Evolutionary conservation across 768 basidiomycete genomes (phyloP), one percentile per base, ranked within the genome.

Genomic region (Mycena chlorophos): DNA sequence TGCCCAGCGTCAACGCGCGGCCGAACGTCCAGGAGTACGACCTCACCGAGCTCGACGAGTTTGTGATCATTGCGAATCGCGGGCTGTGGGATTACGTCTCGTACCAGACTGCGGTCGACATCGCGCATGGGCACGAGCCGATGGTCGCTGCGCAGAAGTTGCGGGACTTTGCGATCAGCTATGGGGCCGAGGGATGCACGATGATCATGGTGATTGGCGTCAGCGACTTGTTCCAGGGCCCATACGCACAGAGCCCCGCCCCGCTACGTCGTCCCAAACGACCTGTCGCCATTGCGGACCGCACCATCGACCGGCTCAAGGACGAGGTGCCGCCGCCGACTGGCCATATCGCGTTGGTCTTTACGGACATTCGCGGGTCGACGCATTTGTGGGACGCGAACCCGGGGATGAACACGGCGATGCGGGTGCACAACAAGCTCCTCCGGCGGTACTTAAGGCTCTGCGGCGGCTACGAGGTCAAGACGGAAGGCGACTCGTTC

Each of bases 401-500:
- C 64, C 84, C 89, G 0, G 94, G 95, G 3, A 99, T 98, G 95
- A 85, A 89, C 20, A 89, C 88, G 0, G 94, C 95, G 3, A 95
- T 97, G 80, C 84, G 86, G 25, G 71, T 94, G 62, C 97, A 99
- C 73, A 95, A 98, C 68, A 79, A 75, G 49, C 78, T 98, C 22
- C 79, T 98, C 43, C 86, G 97, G 20, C 82, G 95, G 5, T 86
- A 89, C 57, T 75, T 98, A 28, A 85, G 96, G 26, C 78, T 89
- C 38, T 95, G 94, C 64, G 94, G 94, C 26, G 97, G 97, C 1
- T 99, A 98, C 70, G 94, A 98, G 73, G 96, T 98, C 66, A 99
- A 99, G 74, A 99, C 97, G 12, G 97, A 99, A 86, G 97, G 97
- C 26, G 97, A 98, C 66, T 87, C 96, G 0, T 99, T 99, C 78